Base-by-base conservation (phyloP, 108 stramenopile genomes). In the Pseudonitzschia multistriata region DNA sequence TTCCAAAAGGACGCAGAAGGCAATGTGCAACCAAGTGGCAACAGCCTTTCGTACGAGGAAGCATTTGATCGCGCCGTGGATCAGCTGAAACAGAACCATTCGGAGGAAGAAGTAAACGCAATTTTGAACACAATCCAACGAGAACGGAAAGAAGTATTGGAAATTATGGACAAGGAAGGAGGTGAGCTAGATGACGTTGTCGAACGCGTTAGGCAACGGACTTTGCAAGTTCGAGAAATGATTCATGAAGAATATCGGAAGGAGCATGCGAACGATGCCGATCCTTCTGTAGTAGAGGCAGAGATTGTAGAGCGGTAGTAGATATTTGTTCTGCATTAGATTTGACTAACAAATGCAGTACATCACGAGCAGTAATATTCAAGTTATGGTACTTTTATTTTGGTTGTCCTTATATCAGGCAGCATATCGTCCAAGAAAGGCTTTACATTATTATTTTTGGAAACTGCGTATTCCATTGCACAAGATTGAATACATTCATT, bases 81-180 rank as follows among this genome's bases (percentile, higher is more conserved):
- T 24, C 74, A 79, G 34, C 60, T 93, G 33, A 81, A 76, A 37
- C 59, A 88, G 66, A 76, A 79, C 47, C 84, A 88, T 48, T 79
- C 76, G 31, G 63, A 79, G 1, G 86, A 93, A 69, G 87, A 93
- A 70, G 85, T 88, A 17, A 84, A 88, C 55, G 88, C 88, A 17
- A 88, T 93, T 40, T 57, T 88, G 65, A 79, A 76, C 40, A 88
- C 87, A 11, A 72, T 93, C n/a, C 81, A 71, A 50, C 56, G 82
- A 36, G 92, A 93, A 72, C 68, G 80, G 50, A 68, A 85, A 47
- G 92, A 93, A 66, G 89, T 90, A 7, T 48, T 87, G 35, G 74
- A 88, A 29, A 88, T 93, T 42, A 61, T 93, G 72, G 79, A 86
- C 31, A 79, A 77, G 65, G 88, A 90, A 39, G 92, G 92, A 52